Evolutionary conservation across 192 early-diverging fungal genomes (phyloP), one percentile per base, ranked within the genome.

Genomic region (Geosiphon pyriformis): DNA sequence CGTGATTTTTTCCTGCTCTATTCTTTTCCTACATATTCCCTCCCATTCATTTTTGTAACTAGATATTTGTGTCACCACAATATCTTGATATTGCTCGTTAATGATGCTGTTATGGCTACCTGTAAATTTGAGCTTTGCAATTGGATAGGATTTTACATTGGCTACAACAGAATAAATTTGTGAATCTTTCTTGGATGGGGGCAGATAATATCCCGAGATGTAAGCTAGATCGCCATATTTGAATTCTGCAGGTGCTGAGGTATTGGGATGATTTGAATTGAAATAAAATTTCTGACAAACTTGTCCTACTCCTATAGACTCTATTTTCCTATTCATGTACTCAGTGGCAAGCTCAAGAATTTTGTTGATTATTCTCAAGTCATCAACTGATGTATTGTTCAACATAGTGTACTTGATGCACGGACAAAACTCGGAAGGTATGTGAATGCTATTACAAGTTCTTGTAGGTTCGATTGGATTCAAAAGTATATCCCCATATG

Each of bases 391-490:
- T 10, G 34, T 11, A 6, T 69, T 65, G 12, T 75, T 55, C 26
- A 75, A 37, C 2, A 59, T 48, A 61, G 68, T 54, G 37, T 71
- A 75, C 1, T 69, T 65, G 49, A 71, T 65, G 61, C 70, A 75
- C n/a, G 74, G 69, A 60, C 74, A 75, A 65, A 59, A 75, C 25
- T 70, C 70, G 23, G 68, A 57, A 18, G 74, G 70, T 34, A 75
- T 75, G 0, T 65, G 65, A 0, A 55, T 64, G 0, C 52, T 65
- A 25, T 20, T 37, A 27, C 74, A 75, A 11, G 69, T 61, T 6
- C 74, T 56, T 3, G 31, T 25, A 18, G 59, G 55, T 8, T 67
- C 52, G 4, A 75, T 71, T 18, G 74, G 70, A 0, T 68, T 23
- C 17, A 75, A 22, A 6, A 75, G 48, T 8, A 68, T 68, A 18